Conservation (phyloP, 148 eudicot genomes). For the Silene latifolia region DNA sequence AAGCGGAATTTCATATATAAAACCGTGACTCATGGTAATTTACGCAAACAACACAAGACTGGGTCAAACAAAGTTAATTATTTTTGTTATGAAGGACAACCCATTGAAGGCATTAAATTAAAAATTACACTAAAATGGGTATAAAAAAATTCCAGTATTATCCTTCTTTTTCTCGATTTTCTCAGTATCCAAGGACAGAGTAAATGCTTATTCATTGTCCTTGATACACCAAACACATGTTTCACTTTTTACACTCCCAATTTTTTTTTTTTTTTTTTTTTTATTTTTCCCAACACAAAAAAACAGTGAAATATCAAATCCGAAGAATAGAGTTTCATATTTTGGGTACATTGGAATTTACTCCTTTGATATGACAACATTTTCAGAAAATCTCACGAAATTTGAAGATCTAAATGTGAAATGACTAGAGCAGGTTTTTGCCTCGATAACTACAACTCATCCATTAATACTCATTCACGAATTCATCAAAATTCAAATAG, state of each 20-base stretch:
- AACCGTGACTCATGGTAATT: not conserved
- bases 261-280: slow-evolving; percentile 1
- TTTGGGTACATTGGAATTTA: not conserved
- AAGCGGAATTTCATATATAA: too few species aligned
- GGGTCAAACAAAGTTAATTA: not conserved
- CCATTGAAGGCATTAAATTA: not conserved
- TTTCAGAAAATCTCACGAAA: slow-evolving; percentile 19
- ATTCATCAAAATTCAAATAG: not conserved
- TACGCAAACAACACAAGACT: not conserved
- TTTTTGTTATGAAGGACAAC: not conserved
- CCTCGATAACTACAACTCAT: slow-evolving; percentile 23
- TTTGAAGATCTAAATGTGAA: slow-evolving; percentile 28
- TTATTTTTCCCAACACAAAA: not conserved
- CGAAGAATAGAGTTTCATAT: not conserved
- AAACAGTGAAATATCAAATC: slow-evolving; percentile 2
- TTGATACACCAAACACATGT: slow-evolving; percentile 29
- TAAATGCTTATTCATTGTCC: slow-evolving; percentile 21
- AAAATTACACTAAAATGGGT: not conserved
- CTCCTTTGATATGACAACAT: slow-evolving; percentile 11
- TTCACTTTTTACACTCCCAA: slow-evolving; percentile 1
- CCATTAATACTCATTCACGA: not conserved
- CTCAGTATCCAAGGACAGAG: slow-evolving; percentile 7
- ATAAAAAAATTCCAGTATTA: not conserved
- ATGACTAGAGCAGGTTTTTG: slow-evolving; percentile 15
- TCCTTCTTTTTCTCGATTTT: not conserved